Percentiles rank a stretch among this genome's conserved stretches.
These are phyloP conservation scores for Sugiyamaella sp. DNA, from an alignment of 1,139 yeast species.

Conservation along the genomic window DNA sequence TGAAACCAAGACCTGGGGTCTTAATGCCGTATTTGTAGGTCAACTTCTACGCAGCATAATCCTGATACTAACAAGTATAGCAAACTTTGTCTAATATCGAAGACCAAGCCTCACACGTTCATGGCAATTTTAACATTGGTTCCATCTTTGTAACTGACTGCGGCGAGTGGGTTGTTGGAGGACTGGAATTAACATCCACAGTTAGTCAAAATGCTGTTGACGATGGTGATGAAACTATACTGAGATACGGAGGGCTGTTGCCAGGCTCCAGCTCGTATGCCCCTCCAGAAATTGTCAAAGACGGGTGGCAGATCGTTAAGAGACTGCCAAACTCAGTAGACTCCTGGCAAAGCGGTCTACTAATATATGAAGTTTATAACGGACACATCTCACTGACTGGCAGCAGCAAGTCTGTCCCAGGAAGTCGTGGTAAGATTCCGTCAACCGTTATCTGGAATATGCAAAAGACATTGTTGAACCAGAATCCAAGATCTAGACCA, in stretches of 20 bases:
- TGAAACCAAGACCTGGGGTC: constrained; percentile 58
- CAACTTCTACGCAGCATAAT: not conserved
- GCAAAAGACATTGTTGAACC: constrained; percentile 34
- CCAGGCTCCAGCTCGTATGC: constrained; percentile 43
- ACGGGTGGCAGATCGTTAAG: constrained; percentile 52
- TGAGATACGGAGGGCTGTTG: constrained; percentile 38
- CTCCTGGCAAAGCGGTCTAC: constrained; percentile 62
- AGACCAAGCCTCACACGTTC: constrained; percentile 62
- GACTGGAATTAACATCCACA: constrained; percentile 64
- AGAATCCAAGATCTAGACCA: constrained; percentile 45
- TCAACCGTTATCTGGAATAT: constrained; percentile 28
- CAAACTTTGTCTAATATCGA: constrained; percentile 65
- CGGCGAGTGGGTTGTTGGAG: constrained; percentile 88
- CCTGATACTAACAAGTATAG: not conserved
- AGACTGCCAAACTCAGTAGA: constrained; percentile 48
- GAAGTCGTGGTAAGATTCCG: constrained; percentile 32
- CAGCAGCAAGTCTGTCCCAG: constrained; percentile 20
- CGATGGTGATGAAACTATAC: constrained; percentile 34
- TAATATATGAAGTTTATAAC: constrained; percentile 55
- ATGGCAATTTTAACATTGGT: constrained; percentile 62
- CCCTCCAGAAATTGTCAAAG: constrained; percentile 50
- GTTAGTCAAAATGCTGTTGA: constrained; percentile 39
- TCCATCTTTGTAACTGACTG: constrained; percentile 64
- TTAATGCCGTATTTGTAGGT: constrained; percentile 43
- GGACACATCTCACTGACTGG: constrained; percentile 31